Base-by-base conservation (phyloP, 257 asterid species). In the Echium plantagineum region DNA sequence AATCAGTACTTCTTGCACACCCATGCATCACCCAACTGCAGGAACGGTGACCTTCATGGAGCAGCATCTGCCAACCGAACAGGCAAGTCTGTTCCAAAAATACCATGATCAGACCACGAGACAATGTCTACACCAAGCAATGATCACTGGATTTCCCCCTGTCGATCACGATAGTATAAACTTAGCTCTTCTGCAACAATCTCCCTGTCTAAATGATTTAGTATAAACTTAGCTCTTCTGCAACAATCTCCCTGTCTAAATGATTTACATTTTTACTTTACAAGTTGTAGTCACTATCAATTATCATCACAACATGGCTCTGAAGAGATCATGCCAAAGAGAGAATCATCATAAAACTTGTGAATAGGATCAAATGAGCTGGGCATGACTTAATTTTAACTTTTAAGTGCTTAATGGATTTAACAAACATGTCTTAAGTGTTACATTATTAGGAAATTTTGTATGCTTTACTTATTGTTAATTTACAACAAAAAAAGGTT, bases 71-170 rank as follows among this genome's bases (percentile, higher is more conserved):
- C 95, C 74, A 83, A 78, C 67, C 97, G 94, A 55, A 93, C 97
- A 30, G 90, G 97, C 69, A 93, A 78, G 70, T 93, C 97, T 17
- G 78, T 72, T 65, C 97, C 99, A 68, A 93, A 93, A 77, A 86
- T 89, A 10, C 99, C 99, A 75, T 89, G 97, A 63, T 93, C 99
- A 75, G 71, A 89, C 99, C 99, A 93, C 46, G 97, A 82, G 60
- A 93, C 83, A 63, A 93, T 86, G 71, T 93, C 99, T 57, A 75
- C 86, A 46, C 99, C 97, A 63, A 93, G 97, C 78, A 93, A 93
- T 65, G 99, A 97, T 54, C 99, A 97, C 74, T 93, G 99, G 46
- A 93, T 78, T 70, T 83, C 95, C 46, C 95, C 99, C 71, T 93
- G 99, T 58, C 97, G 99, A 73, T 93, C 99, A 61, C 77, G 81